These are phyloP conservation scores for Wickerhamiella lipophila DNA, from an alignment of 805 yeast species.

Conservation along the genomic window DNA sequence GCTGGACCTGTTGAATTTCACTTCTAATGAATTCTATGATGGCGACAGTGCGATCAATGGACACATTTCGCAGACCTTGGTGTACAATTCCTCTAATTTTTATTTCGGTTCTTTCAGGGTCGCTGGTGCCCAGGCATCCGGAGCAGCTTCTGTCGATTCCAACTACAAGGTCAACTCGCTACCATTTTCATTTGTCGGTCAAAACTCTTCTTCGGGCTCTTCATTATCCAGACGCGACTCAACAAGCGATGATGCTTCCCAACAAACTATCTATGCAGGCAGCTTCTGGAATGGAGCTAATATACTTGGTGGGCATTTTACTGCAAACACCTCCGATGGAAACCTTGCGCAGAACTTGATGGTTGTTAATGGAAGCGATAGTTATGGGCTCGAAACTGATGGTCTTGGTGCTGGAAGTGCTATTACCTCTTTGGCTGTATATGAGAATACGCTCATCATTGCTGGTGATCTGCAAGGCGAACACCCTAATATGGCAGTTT, in stretches of 20 bases:
- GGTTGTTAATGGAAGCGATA: slow-evolving; percentile 24
- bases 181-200: slow-evolving; percentile 16
- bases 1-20: slow-evolving; percentile 14
- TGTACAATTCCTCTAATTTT: slow-evolving; percentile 13
- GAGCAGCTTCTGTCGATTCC: slow-evolving; percentile 20
- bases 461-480: slow-evolving; percentile 36
- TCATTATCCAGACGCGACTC: background rate
- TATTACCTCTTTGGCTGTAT: slow-evolving; percentile 22
- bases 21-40: slow-evolving; percentile 19
- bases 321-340: slow-evolving; percentile 25
- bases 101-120: slow-evolving; percentile 26
- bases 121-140: slow-evolving; percentile 21
- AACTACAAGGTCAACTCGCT: slow-evolving; percentile 16
- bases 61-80: slow-evolving; percentile 11
- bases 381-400: slow-evolving; percentile 18
- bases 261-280: slow-evolving; percentile 27
- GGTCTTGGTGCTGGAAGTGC: slow-evolving; percentile 15
- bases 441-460: slow-evolving; percentile 20
- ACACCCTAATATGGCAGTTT: slow-evolving; percentile 28
- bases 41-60: slow-evolving; percentile 11
- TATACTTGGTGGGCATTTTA: slow-evolving; percentile 50
- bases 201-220: background rate
- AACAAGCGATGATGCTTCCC: slow-evolving; percentile 14
- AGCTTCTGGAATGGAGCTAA: slow-evolving; percentile 37
- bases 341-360: slow-evolving; percentile 24